Base-by-base conservation (phyloP, 208 protist genomes). In the Crithidia brevicula region DNA sequence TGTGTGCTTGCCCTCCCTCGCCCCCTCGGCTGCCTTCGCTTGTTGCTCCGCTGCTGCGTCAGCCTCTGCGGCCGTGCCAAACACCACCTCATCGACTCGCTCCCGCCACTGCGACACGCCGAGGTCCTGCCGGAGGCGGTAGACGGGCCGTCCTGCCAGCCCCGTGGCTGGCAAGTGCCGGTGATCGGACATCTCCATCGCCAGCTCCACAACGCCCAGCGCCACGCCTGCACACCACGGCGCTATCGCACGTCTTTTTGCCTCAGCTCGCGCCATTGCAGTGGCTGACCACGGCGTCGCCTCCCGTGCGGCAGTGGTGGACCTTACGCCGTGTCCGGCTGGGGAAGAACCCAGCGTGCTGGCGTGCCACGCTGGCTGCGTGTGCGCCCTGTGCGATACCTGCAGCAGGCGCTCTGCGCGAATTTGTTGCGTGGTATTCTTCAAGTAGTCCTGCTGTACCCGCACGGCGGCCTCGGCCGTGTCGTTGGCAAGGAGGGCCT, bases 131-230 rank as follows among this genome's bases (percentile, higher is more conserved):
- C 76, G 70, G 16, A 85, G 46, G 20, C 83, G 77, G 4, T 74
- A 75, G 49, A 96, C 83, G 2, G 85, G 81, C 22, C 66, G 53
- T 1, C 77, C 83, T 10, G 28, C 72, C 2, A 84, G 20, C 33
- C 79, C 76, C 7, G 40, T 57, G 16, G 66, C 52, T 46, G 67
- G 63, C 16, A 85, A 75, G 71, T 86, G 87, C 33, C 86, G 85
- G 51, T 85, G 85, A 36, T 96, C 86, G 5, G 86, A 89, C n/a
- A 96, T 85, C 30, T 66, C 62, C 25, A 96, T 68, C 18, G 87
- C 76, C 15, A 96, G 54, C 46, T 93, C 79, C 9, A 83, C 70
- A 1, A 96, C 7, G 22, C 90, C 90, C 1, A 56, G 33, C 4
- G 75, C 76, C 10, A 96, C 68, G 1, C 20, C 54, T 5, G 70